Percentiles rank a stretch among this genome's conserved stretches.
Evolutionary conservation across 768 basidiomycete species (phyloP).

Genomic region (Lanmaoa rubissima): DNA sequence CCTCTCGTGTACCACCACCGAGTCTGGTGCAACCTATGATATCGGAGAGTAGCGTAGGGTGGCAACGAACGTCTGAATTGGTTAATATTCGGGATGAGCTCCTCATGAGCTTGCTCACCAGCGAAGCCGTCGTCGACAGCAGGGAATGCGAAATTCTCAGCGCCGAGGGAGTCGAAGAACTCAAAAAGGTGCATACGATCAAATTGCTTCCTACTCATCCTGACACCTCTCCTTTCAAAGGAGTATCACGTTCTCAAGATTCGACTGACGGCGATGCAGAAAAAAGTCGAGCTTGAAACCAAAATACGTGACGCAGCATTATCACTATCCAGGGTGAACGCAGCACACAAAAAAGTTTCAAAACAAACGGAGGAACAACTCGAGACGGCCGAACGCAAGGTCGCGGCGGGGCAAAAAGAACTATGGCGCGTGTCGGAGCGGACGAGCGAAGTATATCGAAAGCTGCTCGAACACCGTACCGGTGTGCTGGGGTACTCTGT

Average conservation of each 20-base stretch:
- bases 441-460: conserved; percentile 57
- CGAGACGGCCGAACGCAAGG: conserved; percentile 68
- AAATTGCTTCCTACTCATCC: conserved; percentile 20
- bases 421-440: conserved; percentile 66
- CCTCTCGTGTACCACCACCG: conserved; percentile 35
- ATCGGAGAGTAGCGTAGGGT: conserved; percentile 35
- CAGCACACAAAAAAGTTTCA: conserved; percentile 51
- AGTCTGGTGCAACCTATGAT: conserved; percentile 34
- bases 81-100: conserved; percentile 77
- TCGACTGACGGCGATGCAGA: conserved; percentile 62
- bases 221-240: conserved; percentile 37
- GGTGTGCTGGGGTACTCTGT: conserved; percentile 75
- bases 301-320: conserved; percentile 86
- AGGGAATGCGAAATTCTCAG: conserved; percentile 75
- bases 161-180: conserved; percentile 67
- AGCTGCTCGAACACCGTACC: conserved; percentile 78
- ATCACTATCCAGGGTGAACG: conserved; percentile 69
- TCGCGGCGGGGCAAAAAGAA: conserved; percentile 69
- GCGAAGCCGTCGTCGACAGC: conserved; percentile 93
- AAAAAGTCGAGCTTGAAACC: conserved; percentile 76
- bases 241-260: conserved; percentile 72
- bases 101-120: conserved; percentile 84
- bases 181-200: conserved; percentile 55
- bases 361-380: conserved; percentile 72
- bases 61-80: conserved; percentile 43